Percentiles rank a stretch among this genome's conserved stretches.
These are phyloP conservation scores for Lentinus tigrinus DNA, from an alignment of 768 basidiomycete species.

Conservation along the genomic window DNA sequence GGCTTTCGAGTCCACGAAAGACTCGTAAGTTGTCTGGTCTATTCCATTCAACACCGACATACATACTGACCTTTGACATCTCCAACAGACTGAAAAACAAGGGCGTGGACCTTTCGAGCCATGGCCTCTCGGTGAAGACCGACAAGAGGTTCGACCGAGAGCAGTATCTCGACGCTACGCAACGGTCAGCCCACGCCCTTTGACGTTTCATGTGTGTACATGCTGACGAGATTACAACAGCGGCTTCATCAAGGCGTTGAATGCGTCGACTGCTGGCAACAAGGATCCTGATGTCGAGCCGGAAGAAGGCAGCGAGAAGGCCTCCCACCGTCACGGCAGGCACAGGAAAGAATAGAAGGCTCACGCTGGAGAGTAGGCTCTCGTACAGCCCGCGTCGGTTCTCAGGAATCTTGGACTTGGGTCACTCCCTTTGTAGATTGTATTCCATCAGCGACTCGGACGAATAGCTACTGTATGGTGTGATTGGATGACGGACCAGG, in stretches of 20 bases:
- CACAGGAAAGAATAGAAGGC: not conserved
- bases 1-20: constrained; percentile 49
- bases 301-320: not conserved
- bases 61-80: not conserved
- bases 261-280: constrained; percentile 16
- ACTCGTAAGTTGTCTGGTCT: constrained; percentile 46
- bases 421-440: too few species aligned
- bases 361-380: not conserved
- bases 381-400: too few species aligned
- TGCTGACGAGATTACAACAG: constrained; percentile 29
- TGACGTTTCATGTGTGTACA: not conserved
- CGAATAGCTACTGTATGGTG: too few species aligned
- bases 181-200: constrained; percentile 43
- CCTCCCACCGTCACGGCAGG: not conserved
- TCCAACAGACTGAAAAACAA: constrained; percentile 50
- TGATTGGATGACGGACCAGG: too few species aligned
- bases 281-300: not conserved
- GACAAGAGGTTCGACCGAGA: constrained; percentile 56
- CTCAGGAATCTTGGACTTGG: too few species aligned
- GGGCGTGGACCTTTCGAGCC: constrained; percentile 56
- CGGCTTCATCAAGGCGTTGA: constrained; percentile 52
- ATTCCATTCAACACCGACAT: not conserved
- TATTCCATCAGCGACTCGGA: too few species aligned
- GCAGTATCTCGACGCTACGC: constrained; percentile 71
- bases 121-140: constrained; percentile 68